These are phyloP conservation scores for Abelmoschus esculentus DNA, from an alignment of 345 rosid species.

Conservation along the genomic window DNA sequence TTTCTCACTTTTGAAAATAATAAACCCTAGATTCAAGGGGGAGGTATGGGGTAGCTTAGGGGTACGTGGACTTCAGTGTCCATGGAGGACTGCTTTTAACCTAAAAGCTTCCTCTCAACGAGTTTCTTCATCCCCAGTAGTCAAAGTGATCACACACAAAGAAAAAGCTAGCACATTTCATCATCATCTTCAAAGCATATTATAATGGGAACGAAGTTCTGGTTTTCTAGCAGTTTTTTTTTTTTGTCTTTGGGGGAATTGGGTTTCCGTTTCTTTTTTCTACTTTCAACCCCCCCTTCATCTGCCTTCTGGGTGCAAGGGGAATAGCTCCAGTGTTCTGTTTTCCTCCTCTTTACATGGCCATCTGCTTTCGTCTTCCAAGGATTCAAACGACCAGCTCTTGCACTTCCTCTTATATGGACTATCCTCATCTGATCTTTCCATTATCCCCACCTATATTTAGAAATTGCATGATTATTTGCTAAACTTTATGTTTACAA, in stretches of 20 bases:
- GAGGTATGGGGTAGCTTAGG: conserved; percentile 12
- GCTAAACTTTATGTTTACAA: neutral
- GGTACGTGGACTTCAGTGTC: conserved; percentile 68
- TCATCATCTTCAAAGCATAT: neutral
- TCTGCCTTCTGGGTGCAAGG: neutral
- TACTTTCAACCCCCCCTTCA: neutral
- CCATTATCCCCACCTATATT: neutral
- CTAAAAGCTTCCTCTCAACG: conserved; percentile 30
- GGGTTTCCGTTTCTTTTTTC: neutral
- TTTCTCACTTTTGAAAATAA: conserved; percentile 7
- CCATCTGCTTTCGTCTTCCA: neutral
- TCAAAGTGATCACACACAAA: conserved; percentile 23
- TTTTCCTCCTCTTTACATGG: neutral
- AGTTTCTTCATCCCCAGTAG: conserved; percentile 7
- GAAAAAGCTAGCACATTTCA: neutral
- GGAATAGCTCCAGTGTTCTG: neutral
- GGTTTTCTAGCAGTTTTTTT: neutral
- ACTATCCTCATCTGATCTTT: neutral
- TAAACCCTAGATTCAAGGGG: neutral
- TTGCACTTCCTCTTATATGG: neutral
- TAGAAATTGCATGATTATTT: neutral
- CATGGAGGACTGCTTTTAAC: conserved; percentile 31
- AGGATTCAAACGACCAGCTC: neutral
- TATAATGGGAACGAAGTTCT: neutral
- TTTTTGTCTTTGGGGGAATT: neutral